Percentiles rank a stretch among this genome's conserved stretches.
phyloP scores from a whole-genome alignment of 2,329 filamentous ascomycete species.

The Talaromyces albobiverticillius region DNA sequence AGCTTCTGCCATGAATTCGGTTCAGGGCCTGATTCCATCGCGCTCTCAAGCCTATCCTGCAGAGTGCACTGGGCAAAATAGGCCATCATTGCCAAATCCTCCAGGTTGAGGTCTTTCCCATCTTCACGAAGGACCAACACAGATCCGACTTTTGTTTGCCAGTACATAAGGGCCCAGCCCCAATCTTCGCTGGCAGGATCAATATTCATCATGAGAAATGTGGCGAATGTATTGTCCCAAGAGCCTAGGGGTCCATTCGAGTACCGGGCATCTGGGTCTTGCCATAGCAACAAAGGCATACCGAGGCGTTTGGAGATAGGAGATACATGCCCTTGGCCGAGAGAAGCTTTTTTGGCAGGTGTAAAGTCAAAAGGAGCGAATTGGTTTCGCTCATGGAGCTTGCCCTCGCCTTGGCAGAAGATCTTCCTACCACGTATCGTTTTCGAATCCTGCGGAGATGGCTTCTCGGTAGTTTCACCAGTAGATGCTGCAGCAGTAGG shows the following conservation, averaged over 20 bases:
- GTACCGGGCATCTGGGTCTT: slow-evolving; percentile 3
- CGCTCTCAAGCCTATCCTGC: slow-evolving; percentile 1
- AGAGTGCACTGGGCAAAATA: slow-evolving; percentile 1
- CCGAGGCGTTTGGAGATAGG: slow-evolving; percentile 12
- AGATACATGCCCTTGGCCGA: background rate
- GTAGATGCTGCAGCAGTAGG: background rate
- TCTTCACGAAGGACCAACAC: slow-evolving; percentile 2
- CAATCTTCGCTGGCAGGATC: slow-evolving; percentile 2
- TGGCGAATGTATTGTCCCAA: background rate
- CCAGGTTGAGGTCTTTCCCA: background rate
- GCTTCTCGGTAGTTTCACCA: background rate
- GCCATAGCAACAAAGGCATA: slow-evolving; percentile 12
- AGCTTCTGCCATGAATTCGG: background rate
- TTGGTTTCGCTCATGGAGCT: background rate
- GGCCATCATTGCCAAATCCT: slow-evolving; percentile 2
- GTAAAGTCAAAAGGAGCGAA: background rate
- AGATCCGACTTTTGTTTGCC: slow-evolving; percentile 4
- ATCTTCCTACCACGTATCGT: background rate
- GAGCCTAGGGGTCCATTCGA: background rate
- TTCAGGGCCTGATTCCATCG: background rate
- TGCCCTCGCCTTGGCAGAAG: background rate
- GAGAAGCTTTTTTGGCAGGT: background rate
- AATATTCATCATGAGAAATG: slow-evolving; percentile 13
- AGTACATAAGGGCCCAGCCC: slow-evolving; percentile 13
- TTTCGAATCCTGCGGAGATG: background rate